Evolutionary conservation across 305 asterid species (phyloP).

Genomic region (Fraxinus ornus): DNA sequence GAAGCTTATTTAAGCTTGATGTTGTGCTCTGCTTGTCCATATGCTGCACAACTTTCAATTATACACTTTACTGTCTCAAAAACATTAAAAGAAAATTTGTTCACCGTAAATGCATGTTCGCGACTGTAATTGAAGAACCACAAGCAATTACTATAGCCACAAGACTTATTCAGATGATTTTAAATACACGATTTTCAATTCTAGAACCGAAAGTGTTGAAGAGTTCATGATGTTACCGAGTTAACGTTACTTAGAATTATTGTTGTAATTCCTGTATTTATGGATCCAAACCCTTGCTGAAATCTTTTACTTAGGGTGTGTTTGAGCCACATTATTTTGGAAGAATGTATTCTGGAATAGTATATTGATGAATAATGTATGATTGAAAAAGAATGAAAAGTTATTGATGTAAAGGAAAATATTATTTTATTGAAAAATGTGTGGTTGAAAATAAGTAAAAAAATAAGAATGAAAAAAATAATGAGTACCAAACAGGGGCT

Average conservation of each 20-base stretch:
- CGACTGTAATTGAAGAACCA: not conserved
- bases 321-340: too few relatives aligned
- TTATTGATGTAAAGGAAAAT: too few relatives aligned
- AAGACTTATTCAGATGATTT: not conserved
- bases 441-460: too few relatives aligned
- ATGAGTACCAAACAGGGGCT: too few relatives aligned
- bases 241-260: not conserved
- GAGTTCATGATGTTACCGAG: not conserved
- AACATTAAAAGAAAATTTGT: not conserved
- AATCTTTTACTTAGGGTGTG: not conserved
- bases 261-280: not conserved
- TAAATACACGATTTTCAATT: not conserved
- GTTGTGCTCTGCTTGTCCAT: not conserved
- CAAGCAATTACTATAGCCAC: not conserved
- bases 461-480: too few relatives aligned
- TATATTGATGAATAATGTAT: too few relatives aligned
- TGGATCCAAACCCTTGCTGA: not conserved
- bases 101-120: not conserved
- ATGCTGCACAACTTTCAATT: not conserved
- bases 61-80: not conserved
- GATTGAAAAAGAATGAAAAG: too few relatives aligned
- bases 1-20: not conserved
- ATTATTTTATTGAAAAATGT: too few relatives aligned
- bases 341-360: too few relatives aligned
- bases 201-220: not conserved